Percentiles rank a stretch among this genome's conserved stretches.
Conservation (phyloP, 768 basidiomycete genomes). For the Trametes elegans region DNA sequence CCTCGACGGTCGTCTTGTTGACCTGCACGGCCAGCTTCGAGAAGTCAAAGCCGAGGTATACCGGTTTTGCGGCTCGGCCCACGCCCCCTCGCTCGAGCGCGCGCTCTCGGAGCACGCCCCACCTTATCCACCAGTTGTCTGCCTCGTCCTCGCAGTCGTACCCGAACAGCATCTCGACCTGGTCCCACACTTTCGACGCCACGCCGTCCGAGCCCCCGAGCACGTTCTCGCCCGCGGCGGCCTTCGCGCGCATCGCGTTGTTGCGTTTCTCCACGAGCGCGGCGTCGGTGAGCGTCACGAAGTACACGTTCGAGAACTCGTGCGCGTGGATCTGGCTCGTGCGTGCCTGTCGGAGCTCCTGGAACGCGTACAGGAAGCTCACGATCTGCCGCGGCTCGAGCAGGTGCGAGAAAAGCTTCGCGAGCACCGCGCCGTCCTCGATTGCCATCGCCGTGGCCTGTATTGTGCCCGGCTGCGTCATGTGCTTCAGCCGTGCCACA, state of each 20-base stretch:
- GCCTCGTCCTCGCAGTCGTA: slow-evolving; percentile 37
- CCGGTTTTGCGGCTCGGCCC: not conserved
- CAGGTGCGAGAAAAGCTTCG: slow-evolving; percentile 38
- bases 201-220: slow-evolving; percentile 19
- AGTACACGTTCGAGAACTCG: slow-evolving; percentile 23
- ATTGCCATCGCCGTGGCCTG: slow-evolving; percentile 37
- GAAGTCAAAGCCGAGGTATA: slow-evolving; percentile 2
- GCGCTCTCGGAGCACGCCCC: slow-evolving; percentile 30
- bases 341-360: slow-evolving; percentile 34
- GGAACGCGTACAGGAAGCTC: slow-evolving; percentile 34
- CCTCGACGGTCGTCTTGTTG: not conserved
- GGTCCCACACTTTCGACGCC: slow-evolving; percentile 28
- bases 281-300: slow-evolving; percentile 21
- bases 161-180: slow-evolving; percentile 29
- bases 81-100: slow-evolving; percentile 3
- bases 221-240: slow-evolving; percentile 23
- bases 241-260: slow-evolving; percentile 21
- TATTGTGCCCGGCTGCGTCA: slow-evolving; percentile 30
- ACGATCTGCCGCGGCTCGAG: slow-evolving; percentile 29
- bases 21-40: slow-evolving; percentile 5
- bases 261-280: slow-evolving; percentile 24
- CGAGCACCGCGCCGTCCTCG: slow-evolving; percentile 41
- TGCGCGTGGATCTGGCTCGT: slow-evolving; percentile 18
- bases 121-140: slow-evolving; percentile 36
- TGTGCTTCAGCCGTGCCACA: not conserved